Percentiles rank a stretch among this genome's conserved stretches.
Evolutionary conservation across 805 yeast genomes (phyloP).

Genomic region (Saturnispora hagleri): DNA sequence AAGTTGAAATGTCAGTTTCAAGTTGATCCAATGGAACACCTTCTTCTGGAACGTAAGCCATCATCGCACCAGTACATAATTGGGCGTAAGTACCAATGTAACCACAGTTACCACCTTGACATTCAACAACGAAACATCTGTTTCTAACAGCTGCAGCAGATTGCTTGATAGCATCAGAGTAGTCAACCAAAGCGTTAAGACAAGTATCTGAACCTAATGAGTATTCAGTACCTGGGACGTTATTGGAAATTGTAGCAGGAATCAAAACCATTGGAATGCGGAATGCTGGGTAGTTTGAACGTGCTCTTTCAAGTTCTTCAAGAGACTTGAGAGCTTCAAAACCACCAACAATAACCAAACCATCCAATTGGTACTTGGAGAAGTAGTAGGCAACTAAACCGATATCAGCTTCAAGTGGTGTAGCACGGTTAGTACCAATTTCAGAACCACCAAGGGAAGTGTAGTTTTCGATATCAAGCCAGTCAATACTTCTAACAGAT

Average conservation of each 20-base stretch:
- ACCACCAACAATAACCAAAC: conserved; percentile 70
- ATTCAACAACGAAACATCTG: conserved; percentile 72
- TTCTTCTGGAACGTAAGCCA: conserved; percentile 70
- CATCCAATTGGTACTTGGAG: conserved; percentile 60
- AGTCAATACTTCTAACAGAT: conserved; percentile 45
- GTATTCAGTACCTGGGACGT: conserved; percentile 77
- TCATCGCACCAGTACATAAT: conserved; percentile 63
- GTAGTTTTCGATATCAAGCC: conserved; percentile 72
- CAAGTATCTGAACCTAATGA: conserved; percentile 72
- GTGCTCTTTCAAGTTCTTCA: conserved; percentile 53
- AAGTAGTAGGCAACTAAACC: conserved; percentile 68
- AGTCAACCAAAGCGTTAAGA: conserved; percentile 56
- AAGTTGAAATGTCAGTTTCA: conserved; percentile 53
- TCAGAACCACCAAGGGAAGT: conserved; percentile 70
- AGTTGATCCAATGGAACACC: conserved; percentile 50
- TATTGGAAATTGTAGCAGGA: conserved; percentile 74
- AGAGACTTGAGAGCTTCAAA: conserved; percentile 72
- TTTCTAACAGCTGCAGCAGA: conserved; percentile 72
- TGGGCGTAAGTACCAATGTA: conserved; percentile 64
- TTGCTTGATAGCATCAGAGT: conserved; percentile 74
- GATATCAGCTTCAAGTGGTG: conserved; percentile 56
- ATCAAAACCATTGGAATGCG: conserved; percentile 69
- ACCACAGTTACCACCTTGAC: conserved; percentile 82
- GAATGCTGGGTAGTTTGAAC: conserved; percentile 58
- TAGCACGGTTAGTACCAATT: conserved; percentile 68